Evolutionary conservation across 164 flowering plant species (phyloP), one percentile per base, ranked within the genome.

Genomic region (Aristolochia fimbriata): DNA sequence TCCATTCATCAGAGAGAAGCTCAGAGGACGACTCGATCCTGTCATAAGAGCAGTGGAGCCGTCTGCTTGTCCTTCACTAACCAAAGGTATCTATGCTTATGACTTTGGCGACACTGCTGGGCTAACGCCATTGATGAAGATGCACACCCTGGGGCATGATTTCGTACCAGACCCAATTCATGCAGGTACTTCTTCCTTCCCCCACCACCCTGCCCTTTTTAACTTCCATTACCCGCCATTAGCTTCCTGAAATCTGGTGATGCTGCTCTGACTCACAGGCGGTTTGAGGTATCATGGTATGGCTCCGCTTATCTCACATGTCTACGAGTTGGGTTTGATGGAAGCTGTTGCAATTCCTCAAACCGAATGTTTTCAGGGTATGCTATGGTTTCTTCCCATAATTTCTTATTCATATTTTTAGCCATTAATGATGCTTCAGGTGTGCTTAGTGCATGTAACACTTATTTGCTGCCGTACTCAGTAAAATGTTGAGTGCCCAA

Each of bases 61-160:
- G 33, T 25, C 91, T 8, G 98, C 98, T 16, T 93, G 98, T 59
- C 98, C 98, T 70, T 87, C 96, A 1, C 66, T 93, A 52, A 93
- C 98, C 0, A 87, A 86, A 79, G 98, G 98, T 0, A 72, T 86
- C 3, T 93, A 87, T 69, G 78, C 98, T 31, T 93, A 93, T 74
- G 98, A 93, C 68, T 89, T 70, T 71, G 97, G 97, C 4, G 98
- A 93, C 68, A 93, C 98, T 0, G 97, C 92, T 1, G 96, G 97
- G 53, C 64, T 89, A 88, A 93, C 98, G 49, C 97, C 97, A 0
- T 65, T 89, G 72, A 80, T 93, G 93, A 93, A 93, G 84, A 93
- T 93, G 98, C 98, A 93, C 55, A 93, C 97, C 3, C 91, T 93
- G 51, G 98, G 98, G 6, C 98, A 93, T 69, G 91, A 89, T 70